phyloP scores from a whole-genome alignment of 495 filamentous ascomycete species.

The Annulohypoxylon maeteangense region DNA sequence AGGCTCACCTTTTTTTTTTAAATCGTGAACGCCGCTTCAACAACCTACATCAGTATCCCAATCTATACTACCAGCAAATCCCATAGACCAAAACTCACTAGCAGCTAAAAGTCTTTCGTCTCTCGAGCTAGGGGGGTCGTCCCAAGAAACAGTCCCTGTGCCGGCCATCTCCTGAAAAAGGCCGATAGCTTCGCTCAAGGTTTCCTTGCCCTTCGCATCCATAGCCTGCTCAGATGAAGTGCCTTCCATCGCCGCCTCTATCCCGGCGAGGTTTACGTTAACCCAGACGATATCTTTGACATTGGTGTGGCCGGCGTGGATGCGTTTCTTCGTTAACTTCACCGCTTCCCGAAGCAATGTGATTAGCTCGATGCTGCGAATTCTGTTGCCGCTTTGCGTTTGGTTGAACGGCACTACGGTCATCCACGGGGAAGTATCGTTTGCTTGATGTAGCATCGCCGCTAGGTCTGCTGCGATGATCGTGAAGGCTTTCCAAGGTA shows the following conservation, averaged over 20 bases:
- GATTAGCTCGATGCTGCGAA: slow-evolving; percentile 56
- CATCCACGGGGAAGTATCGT: slow-evolving; percentile 21
- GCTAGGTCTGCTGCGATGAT: slow-evolving; percentile 61
- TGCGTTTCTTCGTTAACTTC: slow-evolving; percentile 54
- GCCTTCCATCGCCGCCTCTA: slow-evolving; percentile 48
- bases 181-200: neutral
- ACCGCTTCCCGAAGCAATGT: slow-evolving; percentile 58
- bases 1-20: no score
- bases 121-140: neutral
- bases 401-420: slow-evolving; percentile 49
- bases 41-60: slow-evolving; percentile 17
- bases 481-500: slow-evolving; percentile 55
- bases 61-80: slow-evolving; percentile 18
- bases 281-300: slow-evolving; percentile 63
- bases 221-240: slow-evolving; percentile 11
- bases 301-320: slow-evolving; percentile 65
- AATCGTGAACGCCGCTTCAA: neutral
- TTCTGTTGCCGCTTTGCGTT: slow-evolving; percentile 61
- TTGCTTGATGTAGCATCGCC: slow-evolving; percentile 15
- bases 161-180: slow-evolving; percentile 11
- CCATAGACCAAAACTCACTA: slow-evolving; percentile 28
- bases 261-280: slow-evolving; percentile 55
- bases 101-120: slow-evolving; percentile 8
- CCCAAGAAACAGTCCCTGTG: neutral
- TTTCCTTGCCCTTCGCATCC: slow-evolving; percentile 16